phyloP scores from a whole-genome alignment of 2,329 filamentous ascomycete genomes.

The Paraconiothyrium sp. region DNA sequence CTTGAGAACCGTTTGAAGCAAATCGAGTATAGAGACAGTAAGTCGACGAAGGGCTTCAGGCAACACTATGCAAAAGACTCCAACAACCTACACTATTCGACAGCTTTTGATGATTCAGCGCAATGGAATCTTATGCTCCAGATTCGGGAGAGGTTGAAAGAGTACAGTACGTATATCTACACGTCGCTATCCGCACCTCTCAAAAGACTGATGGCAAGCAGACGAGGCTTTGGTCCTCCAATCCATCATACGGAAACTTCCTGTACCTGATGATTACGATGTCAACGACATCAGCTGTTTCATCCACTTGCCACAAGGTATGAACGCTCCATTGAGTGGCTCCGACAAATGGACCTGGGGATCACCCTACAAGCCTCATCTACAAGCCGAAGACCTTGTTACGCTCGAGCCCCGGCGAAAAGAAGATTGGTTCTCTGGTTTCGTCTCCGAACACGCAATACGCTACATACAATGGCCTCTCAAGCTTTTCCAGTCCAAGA shows the following conservation, averaged over 20 bases:
- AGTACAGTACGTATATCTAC: slow-evolving; percentile 5
- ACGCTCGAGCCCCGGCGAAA: not conserved
- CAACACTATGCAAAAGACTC: not conserved
- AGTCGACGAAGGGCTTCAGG: not conserved
- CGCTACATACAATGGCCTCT: not conserved
- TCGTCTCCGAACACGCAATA: not conserved
- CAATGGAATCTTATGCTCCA: slow-evolving; percentile 1
- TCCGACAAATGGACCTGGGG: not conserved
- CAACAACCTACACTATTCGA: not conserved
- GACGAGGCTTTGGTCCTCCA: not conserved
- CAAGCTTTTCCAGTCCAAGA: not conserved
- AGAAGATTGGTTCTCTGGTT: not conserved
- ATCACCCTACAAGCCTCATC: not conserved
- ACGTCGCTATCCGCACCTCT: not conserved
- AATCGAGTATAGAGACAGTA: not conserved
- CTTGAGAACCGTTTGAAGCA: slow-evolving; percentile 9
- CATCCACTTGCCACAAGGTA: not conserved
- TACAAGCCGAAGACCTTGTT: not conserved
- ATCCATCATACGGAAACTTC: not conserved
- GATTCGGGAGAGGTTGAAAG: not conserved
- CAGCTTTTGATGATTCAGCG: not conserved
- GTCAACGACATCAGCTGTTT: not conserved
- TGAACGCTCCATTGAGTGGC: too few species aligned
- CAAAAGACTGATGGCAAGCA: not conserved
- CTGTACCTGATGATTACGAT: not conserved